Conservation (phyloP, 2,329 filamentous ascomycete genomes). For the Byssochlamys sp. region DNA sequence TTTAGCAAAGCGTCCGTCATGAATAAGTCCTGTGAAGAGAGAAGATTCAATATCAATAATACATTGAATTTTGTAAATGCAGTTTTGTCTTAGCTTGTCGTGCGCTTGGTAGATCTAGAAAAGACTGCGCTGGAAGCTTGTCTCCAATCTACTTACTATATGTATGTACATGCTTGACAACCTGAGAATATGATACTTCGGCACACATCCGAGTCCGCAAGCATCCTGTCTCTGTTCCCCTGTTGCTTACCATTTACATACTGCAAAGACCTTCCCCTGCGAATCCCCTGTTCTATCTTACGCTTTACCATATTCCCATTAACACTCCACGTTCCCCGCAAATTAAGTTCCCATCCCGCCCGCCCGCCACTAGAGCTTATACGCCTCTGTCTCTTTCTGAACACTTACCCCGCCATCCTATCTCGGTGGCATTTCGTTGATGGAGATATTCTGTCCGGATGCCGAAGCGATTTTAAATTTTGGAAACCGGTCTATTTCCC, state of each 20-base stretch:
- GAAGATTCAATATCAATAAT: neutral
- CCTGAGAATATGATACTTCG: neutral
- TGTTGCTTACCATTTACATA: neutral
- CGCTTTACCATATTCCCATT: too few relatives aligned
- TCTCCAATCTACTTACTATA: neutral
- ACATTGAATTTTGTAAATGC: neutral
- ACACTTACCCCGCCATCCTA: neutral
- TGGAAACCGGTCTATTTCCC: neutral
- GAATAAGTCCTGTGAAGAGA: neutral
- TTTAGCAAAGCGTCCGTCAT: neutral
- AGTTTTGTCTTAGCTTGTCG: neutral
- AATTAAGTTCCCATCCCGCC: neutral
- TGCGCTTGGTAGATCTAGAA: neutral
- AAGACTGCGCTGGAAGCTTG: neutral
- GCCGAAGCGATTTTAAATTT: neutral
- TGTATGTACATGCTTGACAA: neutral
- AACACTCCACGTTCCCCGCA: neutral
- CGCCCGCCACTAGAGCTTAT: neutral
- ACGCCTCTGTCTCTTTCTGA: neutral
- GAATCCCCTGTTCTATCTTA: neutral
- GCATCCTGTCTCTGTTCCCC: neutral
- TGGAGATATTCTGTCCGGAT: neutral
- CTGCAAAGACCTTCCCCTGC: neutral
- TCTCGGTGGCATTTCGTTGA: neutral
- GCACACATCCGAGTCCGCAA: neutral